Evolutionary conservation across 257 asterid genomes (phyloP).

Genomic region (Echium plantagineum): DNA sequence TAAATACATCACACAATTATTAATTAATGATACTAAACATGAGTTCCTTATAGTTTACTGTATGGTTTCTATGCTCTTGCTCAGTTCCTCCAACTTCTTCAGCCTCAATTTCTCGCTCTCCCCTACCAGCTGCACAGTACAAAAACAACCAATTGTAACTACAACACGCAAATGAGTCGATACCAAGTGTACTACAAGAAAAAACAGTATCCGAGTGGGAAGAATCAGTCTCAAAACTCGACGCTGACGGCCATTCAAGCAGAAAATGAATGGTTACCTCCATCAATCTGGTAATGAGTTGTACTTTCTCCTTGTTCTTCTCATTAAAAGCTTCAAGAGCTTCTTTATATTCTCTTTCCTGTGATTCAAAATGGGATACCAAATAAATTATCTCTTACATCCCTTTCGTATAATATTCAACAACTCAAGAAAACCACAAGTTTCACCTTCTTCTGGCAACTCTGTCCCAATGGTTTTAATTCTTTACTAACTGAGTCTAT

Average conservation of each 20-base stretch:
- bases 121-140: conserved; percentile 56
- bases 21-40: conserved; percentile 22
- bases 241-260: no score
- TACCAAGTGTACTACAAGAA: no score
- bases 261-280: conserved; percentile 48
- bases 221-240: no score
- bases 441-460: conserved; percentile 93
- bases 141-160: neutral
- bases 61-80: conserved; percentile 92
- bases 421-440: neutral
- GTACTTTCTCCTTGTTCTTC: conserved; percentile 93
- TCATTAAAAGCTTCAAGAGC: conserved; percentile 95
- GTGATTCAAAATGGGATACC: conserved; percentile 8
- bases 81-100: conserved; percentile 97
- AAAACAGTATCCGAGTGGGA: no score
- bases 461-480: conserved; percentile 74
- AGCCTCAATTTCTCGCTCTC: conserved; percentile 88
- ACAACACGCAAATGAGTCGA: neutral
- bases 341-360: conserved; percentile 96
- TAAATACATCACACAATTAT: conserved; percentile 74
- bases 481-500: conserved; percentile 81
- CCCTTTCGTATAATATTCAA: neutral
- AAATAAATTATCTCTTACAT: neutral
- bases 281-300: conserved; percentile 84
- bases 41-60: conserved; percentile 25